phyloP scores from a whole-genome alignment of 2,329 filamentous ascomycete species.

The Orbilia ellipsospora region DNA sequence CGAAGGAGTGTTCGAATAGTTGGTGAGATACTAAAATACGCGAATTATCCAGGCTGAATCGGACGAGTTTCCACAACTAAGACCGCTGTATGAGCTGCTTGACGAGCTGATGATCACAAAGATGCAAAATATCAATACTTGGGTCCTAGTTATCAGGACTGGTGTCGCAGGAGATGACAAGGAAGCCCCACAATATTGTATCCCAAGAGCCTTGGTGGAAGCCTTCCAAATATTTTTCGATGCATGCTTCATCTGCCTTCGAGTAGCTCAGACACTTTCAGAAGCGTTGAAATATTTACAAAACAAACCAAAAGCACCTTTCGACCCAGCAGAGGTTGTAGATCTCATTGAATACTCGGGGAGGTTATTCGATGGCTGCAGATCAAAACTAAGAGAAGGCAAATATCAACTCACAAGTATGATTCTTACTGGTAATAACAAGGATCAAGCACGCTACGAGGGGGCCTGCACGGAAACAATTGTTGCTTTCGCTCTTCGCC shows the following conservation, averaged over 20 bases:
- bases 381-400: slow-evolving; percentile 24
- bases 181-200: slow-evolving; percentile 30
- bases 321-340: too few species aligned
- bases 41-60: slow-evolving; percentile 1
- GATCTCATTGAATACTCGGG: too few species aligned
- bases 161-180: slow-evolving; percentile 35
- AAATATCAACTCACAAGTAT: slow-evolving; percentile 38
- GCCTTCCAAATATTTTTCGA: slow-evolving; percentile 19
- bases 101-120: neutral
- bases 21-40: neutral
- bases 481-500: slow-evolving; percentile 18
- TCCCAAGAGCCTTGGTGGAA: slow-evolving; percentile 29
- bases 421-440: slow-evolving; percentile 26
- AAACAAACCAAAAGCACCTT: too few species aligned
- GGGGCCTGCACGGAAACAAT: slow-evolving; percentile 25
- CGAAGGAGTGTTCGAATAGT: neutral
- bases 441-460: slow-evolving; percentile 33
- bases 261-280: too few species aligned
- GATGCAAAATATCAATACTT: slow-evolving; percentile 12
- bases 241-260: neutral
- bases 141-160: slow-evolving; percentile 17
- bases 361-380: slow-evolving; percentile 13
- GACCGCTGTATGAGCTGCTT: neutral
- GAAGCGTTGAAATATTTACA: too few species aligned
- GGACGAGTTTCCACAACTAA: neutral